A percentile compares a stretch with the other conserved stretches of the same genome.
Evolutionary conservation across 164 flowering plant genomes (phyloP).

Genomic region (Macadamia integrifolia): DNA sequence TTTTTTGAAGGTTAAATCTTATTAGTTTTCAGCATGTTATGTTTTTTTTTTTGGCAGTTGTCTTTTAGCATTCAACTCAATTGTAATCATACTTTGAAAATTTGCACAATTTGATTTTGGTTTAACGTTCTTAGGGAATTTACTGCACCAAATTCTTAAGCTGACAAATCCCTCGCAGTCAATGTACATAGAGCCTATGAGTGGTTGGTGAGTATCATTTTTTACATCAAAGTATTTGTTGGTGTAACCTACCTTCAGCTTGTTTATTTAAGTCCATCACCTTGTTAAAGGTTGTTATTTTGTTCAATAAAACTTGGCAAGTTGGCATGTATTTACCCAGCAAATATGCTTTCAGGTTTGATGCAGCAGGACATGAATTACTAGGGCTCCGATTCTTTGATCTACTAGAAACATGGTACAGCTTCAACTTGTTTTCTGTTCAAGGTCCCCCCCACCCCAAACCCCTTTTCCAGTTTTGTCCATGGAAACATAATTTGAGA

Average conservation of each 20-base stretch:
- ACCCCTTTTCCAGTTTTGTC: not conserved
- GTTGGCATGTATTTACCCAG: not conserved
- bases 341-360: conserved; percentile 23
- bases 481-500: not conserved
- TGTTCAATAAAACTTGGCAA: not conserved
- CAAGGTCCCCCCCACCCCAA: too few species aligned
- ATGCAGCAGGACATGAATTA: conserved; percentile 27
- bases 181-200: conserved; percentile 30
- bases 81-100: not conserved
- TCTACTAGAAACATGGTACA: conserved; percentile 25
- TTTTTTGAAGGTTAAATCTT: too few species aligned
- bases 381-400: conserved; percentile 29
- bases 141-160: conserved; percentile 20
- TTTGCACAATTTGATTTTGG: not conserved
- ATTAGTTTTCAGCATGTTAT: too few species aligned
- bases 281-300: not conserved
- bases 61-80: not conserved
- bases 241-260: not conserved
- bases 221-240: not conserved
- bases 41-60: too few species aligned
- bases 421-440: not conserved
- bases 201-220: conserved; percentile 20
- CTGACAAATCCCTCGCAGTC: conserved; percentile 21
- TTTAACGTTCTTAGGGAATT: conserved; percentile 14
- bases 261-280: not conserved